These are phyloP conservation scores for Cystofilobasidium capitatum DNA, from an alignment of 768 basidiomycete species.

Conservation along the genomic window DNA sequence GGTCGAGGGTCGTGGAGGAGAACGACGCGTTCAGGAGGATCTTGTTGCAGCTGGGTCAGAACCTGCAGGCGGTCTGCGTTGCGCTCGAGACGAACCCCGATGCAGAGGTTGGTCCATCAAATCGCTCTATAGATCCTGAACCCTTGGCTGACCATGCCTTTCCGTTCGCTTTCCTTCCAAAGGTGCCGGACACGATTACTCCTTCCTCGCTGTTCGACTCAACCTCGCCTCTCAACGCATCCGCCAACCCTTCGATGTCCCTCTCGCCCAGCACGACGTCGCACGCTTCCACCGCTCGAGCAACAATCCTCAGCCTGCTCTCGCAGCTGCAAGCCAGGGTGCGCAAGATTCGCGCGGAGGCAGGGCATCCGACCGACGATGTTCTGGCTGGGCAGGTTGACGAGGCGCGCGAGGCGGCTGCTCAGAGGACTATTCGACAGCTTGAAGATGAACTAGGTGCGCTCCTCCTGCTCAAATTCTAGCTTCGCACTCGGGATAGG, in stretches of 20 bases:
- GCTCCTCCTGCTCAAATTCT: background rate
- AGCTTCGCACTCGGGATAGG: background rate
- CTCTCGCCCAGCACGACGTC: slow-evolving; percentile 7
- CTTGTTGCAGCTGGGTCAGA: slow-evolving; percentile 56
- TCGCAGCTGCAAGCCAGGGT: background rate
- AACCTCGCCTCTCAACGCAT: background rate
- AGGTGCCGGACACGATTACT: slow-evolving; percentile 47
- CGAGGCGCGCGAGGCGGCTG: background rate
- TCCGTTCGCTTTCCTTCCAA: slow-evolving; percentile 36
- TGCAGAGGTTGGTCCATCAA: background rate
- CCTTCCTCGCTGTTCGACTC: slow-evolving; percentile 34
- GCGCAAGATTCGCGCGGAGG: background rate
- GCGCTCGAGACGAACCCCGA: slow-evolving; percentile 32
- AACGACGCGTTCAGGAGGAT: slow-evolving; percentile 54
- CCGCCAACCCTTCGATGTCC: background rate
- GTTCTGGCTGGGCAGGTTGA: background rate
- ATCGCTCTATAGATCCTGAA: slow-evolving; percentile 45
- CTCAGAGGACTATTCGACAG: background rate
- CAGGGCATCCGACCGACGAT: background rate
- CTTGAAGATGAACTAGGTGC: background rate
- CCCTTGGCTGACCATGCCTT: slow-evolving; percentile 47
- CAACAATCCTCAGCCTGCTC: slow-evolving; percentile 1
- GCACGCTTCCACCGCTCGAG: slow-evolving; percentile 8
- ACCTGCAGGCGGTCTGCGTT: slow-evolving; percentile 45
- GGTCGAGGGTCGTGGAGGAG: slow-evolving; percentile 55